phyloP scores from a whole-genome alignment of 2,329 filamentous ascomycete genomes.

The Capronia coronata region DNA sequence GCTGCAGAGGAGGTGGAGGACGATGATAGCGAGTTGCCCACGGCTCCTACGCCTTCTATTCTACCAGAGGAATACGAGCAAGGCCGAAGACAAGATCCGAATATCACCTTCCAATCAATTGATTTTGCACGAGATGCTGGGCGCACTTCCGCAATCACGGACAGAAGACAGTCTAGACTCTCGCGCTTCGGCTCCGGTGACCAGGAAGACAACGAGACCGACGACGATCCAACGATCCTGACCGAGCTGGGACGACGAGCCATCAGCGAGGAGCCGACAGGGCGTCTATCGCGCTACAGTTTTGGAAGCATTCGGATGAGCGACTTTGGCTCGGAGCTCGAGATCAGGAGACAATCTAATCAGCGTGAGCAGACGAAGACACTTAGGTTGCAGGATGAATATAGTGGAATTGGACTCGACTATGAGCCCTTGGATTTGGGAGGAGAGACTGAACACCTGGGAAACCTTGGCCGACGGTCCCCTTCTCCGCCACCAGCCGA shows the following conservation, averaged over 20 bases:
- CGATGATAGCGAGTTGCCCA: conserved; percentile 39
- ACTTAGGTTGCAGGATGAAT: conserved; percentile 38
- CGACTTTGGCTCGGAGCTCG: conserved; percentile 44
- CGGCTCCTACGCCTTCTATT: conserved; percentile 26
- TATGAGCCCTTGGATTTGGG: conserved; percentile 35
- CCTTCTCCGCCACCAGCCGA: conserved; percentile 10
- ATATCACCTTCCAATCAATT: conserved; percentile 26
- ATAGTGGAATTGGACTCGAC: conserved; percentile 36
- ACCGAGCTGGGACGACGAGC: conserved; percentile 42
- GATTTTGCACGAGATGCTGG: conserved; percentile 11
- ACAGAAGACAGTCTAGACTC: conserved; percentile 32
- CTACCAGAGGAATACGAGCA: conserved; percentile 23
- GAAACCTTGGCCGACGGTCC: conserved; percentile 13
- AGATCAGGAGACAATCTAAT: conserved; percentile 28
- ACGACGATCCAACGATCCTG: conserved; percentile 24
- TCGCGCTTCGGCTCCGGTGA: conserved; percentile 39
- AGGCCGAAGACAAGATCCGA: conserved; percentile 12
- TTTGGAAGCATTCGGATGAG: conserved; percentile 41
- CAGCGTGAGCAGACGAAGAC: conserved; percentile 10
- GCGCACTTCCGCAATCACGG: neutral
- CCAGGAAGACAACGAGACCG: conserved; percentile 33
- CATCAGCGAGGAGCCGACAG: conserved; percentile 34
- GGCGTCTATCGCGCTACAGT: conserved; percentile 40
- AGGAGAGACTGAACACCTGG: conserved; percentile 21
- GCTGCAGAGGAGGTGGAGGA: conserved; percentile 41